Percentiles rank a stretch among this genome's conserved stretches.
Conservation (phyloP, 2,329 filamentous ascomycete species). For the Aspergillus ruber region DNA sequence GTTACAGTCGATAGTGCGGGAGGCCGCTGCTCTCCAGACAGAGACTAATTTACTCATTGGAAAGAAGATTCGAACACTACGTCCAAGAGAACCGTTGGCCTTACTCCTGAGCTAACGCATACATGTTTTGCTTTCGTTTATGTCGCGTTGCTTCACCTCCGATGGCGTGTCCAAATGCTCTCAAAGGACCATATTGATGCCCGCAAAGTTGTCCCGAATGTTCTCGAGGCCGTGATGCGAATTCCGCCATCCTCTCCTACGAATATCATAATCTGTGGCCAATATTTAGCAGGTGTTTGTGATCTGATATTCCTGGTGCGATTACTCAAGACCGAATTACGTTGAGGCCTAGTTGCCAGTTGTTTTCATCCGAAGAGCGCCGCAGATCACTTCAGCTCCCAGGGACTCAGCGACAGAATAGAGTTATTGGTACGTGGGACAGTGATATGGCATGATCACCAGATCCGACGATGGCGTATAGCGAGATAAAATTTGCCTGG, state of each 20-base stretch:
- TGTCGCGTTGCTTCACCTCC: conserved; percentile 21
- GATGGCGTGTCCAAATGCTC: conserved; percentile 18
- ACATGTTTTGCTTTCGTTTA: conserved; percentile 23
- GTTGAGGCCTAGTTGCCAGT: conserved; percentile 60
- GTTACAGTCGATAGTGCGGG: no score
- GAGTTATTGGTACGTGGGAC: conserved; percentile 80
- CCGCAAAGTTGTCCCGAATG: conserved; percentile 12
- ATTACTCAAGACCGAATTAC: conserved; percentile 36
- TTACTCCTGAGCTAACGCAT: conserved; percentile 11
- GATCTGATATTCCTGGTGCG: conserved; percentile 12
- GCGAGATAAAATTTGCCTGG: conserved; percentile 69
- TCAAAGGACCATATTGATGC: conserved; percentile 13
- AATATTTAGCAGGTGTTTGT: conserved; percentile 25
- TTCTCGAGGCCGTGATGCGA: conserved; percentile 12
- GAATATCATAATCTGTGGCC: conserved; percentile 27
- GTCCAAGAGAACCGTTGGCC: no score
- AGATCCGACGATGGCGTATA: conserved; percentile 64
- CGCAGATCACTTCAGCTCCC: conserved; percentile 71
- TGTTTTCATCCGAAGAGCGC: conserved; percentile 59
- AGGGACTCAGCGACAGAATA: conserved; percentile 68
- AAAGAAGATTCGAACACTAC: no score
- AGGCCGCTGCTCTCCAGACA: no score
- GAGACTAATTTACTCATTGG: no score
- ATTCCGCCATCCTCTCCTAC: conserved; percentile 17
- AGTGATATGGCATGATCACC: conserved; percentile 82